These are phyloP conservation scores for Stentor roeselii DNA, from an alignment of 73 alveolate species.

Conservation along the genomic window DNA sequence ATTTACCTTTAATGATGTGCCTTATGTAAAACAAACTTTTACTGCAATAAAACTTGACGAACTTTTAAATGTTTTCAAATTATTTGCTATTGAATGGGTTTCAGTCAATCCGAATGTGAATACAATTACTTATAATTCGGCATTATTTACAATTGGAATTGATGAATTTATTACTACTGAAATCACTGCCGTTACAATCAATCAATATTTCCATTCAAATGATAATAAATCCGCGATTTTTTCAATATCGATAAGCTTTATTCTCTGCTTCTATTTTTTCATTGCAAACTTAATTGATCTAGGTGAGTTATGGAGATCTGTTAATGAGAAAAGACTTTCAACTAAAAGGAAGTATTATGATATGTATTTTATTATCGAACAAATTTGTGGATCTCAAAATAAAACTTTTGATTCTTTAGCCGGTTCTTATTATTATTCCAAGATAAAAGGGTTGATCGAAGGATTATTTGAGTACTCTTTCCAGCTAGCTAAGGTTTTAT, in stretches of 20 bases:
- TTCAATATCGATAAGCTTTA: no score
- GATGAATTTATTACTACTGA: background rate
- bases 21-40: background rate
- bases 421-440: no score
- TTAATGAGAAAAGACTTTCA: background rate
- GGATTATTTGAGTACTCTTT: no score
- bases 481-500: background rate
- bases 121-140: background rate
- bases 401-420: background rate
- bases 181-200: background rate
- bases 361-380: background rate
- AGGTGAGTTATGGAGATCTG: background rate
- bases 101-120: background rate
- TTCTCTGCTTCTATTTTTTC: background rate
- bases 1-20: background rate
- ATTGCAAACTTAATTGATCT: background rate
- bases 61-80: constrained; percentile 3
- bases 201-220: background rate
- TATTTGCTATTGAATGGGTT: background rate
- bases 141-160: no score
- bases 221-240: background rate
- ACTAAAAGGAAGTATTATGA: no score
- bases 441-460: no score
- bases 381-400: no score
- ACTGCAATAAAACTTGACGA: background rate